Conservation (phyloP, 2,329 filamentous ascomycete species). For the Keithomyces neogunnii region DNA sequence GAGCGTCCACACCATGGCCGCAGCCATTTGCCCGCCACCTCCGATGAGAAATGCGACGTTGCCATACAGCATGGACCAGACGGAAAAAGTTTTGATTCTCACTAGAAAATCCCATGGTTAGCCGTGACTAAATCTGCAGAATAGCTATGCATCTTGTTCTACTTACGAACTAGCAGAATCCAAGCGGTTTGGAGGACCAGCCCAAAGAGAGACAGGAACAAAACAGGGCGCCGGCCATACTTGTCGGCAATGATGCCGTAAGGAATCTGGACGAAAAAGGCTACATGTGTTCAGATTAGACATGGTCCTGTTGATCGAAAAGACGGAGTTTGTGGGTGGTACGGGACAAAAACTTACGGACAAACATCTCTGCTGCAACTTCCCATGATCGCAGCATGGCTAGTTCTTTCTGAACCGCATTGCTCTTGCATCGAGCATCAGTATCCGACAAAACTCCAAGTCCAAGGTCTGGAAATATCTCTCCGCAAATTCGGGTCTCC, state of each 20-base stretch:
- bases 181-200: slow-evolving; percentile 18
- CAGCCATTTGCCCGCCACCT: slow-evolving; percentile 28
- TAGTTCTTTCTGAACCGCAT: slow-evolving; percentile 40
- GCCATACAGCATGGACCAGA: slow-evolving; percentile 29
- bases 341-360: slow-evolving; percentile 25
- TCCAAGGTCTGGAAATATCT: slow-evolving; percentile 33
- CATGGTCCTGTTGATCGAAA: no score
- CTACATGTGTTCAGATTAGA: slow-evolving; percentile 12
- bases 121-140: background rate
- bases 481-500: slow-evolving; percentile 45
- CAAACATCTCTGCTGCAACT: slow-evolving; percentile 35
- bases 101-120: slow-evolving; percentile 16
- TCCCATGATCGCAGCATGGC: slow-evolving; percentile 42
- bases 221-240: slow-evolving; percentile 33
- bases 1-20: slow-evolving; percentile 37
- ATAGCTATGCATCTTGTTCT: background rate
- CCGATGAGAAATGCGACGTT: slow-evolving; percentile 30
- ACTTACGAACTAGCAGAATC: slow-evolving; percentile 23
- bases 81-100: slow-evolving; percentile 26
- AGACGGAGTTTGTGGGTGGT: background rate
- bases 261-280: slow-evolving; percentile 34
- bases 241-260: slow-evolving; percentile 39
- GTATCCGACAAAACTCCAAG: slow-evolving; percentile 17
- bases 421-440: slow-evolving; percentile 40
- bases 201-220: slow-evolving; percentile 28